phyloP scores from a whole-genome alignment of 306 rosid genomes.

The Quercus parvula region DNA sequence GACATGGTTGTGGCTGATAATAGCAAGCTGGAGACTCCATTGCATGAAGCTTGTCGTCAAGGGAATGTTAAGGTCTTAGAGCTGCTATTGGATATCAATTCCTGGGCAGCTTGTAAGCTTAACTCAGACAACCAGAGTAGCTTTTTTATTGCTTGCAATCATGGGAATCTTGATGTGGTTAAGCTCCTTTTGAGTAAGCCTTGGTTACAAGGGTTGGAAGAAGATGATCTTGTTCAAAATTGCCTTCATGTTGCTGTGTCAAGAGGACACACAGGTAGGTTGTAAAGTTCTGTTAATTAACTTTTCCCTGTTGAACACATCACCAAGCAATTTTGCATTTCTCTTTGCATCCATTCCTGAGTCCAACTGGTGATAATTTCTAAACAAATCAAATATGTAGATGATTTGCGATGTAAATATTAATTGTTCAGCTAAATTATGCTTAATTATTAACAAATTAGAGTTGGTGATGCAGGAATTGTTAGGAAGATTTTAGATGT shows the following conservation, averaged over 20 bases:
- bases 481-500: conserved; percentile 49
- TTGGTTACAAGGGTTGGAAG: conserved; percentile 25
- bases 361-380: not conserved
- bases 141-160: conserved; percentile 42
- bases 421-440: not conserved
- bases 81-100: conserved; percentile 42
- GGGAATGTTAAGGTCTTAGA: conserved; percentile 34
- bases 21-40: conserved; percentile 47
- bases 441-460: not conserved
- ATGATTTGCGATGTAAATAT: not conserved
- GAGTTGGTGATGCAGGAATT: conserved; percentile 41
- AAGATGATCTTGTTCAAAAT: conserved; percentile 34
- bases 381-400: not conserved
- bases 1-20: conserved; percentile 58
- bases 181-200: conserved; percentile 36
- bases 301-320: not conserved
- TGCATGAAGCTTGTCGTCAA: conserved; percentile 55
- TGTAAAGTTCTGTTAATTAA: not conserved
- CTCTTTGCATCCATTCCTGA: not conserved
- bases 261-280: conserved; percentile 54
- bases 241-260: conserved; percentile 53
- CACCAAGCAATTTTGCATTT: not conserved
- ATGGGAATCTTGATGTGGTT: conserved; percentile 57
- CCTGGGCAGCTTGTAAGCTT: conserved; percentile 42
- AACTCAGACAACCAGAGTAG: conserved; percentile 33